Conservation (phyloP, 1,284 basidiomycete species). For the Ganoderma lucidum region DNA sequence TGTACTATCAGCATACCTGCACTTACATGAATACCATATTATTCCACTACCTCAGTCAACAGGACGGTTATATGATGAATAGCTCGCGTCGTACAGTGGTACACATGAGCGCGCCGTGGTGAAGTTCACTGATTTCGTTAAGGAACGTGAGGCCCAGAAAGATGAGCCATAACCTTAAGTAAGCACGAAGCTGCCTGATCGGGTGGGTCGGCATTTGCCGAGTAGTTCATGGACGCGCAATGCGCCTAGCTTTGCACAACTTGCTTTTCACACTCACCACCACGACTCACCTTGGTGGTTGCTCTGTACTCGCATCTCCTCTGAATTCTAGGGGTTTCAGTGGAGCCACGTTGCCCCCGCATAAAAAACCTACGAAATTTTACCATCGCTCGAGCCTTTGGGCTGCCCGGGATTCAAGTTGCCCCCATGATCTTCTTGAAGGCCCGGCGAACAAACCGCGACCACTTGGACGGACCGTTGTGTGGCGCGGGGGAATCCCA, state of each 20-base stretch:
- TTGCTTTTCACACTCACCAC: background rate
- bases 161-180: too few relatives aligned
- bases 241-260: background rate
- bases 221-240: background rate
- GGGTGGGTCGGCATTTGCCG: background rate
- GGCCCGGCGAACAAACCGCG: background rate
- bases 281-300: background rate
- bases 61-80: too few relatives aligned
- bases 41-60: background rate
- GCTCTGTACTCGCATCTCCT: background rate
- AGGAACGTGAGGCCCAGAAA: too few relatives aligned
- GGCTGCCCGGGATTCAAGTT: background rate
- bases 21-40: background rate
- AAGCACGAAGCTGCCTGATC: background rate
- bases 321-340: background rate
- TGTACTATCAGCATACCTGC: background rate
- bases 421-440: slow-evolving; percentile 20
- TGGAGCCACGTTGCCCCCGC: background rate
- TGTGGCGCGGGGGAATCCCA: background rate
- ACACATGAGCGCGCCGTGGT: too few relatives aligned
- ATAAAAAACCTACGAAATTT: background rate
- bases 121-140: too few relatives aligned
- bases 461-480: slow-evolving; percentile 12
- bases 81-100: too few relatives aligned
- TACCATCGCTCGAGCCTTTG: background rate